These are phyloP conservation scores for Xylariomycetidae sp. DNA, from an alignment of 2,329 filamentous ascomycete genomes.

Conservation along the genomic window DNA sequence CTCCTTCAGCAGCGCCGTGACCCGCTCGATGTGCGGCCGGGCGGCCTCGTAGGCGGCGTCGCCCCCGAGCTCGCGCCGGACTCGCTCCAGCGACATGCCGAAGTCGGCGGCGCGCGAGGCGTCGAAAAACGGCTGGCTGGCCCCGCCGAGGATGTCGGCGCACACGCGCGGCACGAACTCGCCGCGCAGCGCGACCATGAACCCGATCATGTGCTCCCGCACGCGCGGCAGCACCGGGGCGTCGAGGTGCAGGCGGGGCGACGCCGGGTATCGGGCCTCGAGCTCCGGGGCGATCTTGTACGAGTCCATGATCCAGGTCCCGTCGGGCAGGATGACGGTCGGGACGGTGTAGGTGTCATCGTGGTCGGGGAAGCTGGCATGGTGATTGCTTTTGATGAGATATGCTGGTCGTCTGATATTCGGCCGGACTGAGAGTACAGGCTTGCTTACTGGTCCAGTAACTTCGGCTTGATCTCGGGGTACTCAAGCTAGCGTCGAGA, in stretches of 20 bases:
- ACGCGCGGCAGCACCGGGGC: constrained; percentile 44
- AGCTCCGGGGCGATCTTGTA: constrained; percentile 53
- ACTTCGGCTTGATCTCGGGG: constrained; percentile 54
- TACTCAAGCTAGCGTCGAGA: constrained; percentile 49
- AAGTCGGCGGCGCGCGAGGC: constrained; percentile 42
- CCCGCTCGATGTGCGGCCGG: constrained; percentile 27
- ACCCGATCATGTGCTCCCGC: constrained; percentile 30
- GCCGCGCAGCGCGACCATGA: constrained; percentile 30
- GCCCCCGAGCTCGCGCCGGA: constrained; percentile 42
- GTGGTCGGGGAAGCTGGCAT: constrained; percentile 42
- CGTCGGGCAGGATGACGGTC: constrained; percentile 38
- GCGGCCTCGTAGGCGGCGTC: constrained; percentile 44
- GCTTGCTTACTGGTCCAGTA: constrained; percentile 47
- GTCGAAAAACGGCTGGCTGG: constrained; percentile 51
- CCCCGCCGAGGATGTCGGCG: constrained; percentile 43
- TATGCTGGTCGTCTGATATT: constrained; percentile 17
- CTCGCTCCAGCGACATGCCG: constrained; percentile 50
- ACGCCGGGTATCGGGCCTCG: constrained; percentile 52
- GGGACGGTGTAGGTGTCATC: constrained; percentile 25
- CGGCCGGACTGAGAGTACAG: constrained; percentile 2
- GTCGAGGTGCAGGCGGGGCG: constrained; percentile 56
- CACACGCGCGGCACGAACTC: constrained; percentile 46
- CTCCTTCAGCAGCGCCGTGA: constrained; percentile 47
- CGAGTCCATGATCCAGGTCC: constrained; percentile 61
- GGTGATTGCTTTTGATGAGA: no score